Base-by-base conservation (phyloP, 345 rosid genomes). In the Hirschfeldia incana region DNA sequence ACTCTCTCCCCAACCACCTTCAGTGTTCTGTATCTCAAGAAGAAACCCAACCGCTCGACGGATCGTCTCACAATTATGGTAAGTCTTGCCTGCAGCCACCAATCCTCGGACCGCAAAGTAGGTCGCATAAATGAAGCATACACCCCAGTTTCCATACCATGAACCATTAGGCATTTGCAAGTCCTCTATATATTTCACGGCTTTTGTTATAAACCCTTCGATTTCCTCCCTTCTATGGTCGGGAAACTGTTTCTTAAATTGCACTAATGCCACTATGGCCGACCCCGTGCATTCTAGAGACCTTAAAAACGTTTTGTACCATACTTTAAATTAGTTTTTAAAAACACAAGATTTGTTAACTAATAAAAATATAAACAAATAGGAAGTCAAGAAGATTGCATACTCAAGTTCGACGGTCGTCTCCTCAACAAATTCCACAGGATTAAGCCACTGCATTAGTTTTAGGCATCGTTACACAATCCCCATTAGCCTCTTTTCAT, bases 1-100 rank as follows among this genome's bases (percentile, higher is more conserved):
- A 67, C 94, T 90, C 74, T 87, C 92, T 8, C 90, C 94, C 94
- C 94, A 90, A 69, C 92, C 89, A n/a, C 94, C 92, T 65, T 79
- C 84, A 3, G 73, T 44, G 2, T 86, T 79, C 61, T 90, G 92
- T 70, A 79, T 88, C 4, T 80, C 76, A 8, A 88, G 72, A 68
- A 90, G 76, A 75, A 90, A 88, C 4, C 59, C 15, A 65, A 91
- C 88, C 15, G 92, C 92, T 75, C 67, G 85, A 9, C 89, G 82
- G 34, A 90, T 26, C 1, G 76, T 7, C n/a, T 74, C 78, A 65
- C 85, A 66, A 61, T 82, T 80, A 26, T 46, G 34, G 69, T 79
- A 84, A 65, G 59, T 87, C 67, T 73, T 87, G 2, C 88, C 86
- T 12, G 80, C 78, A 8, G 95, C 87, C 34, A 75, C 86, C 39